A percentile compares a stretch with the other conserved stretches of the same genome.
phyloP scores from a whole-genome alignment of 768 basidiomycete species.

The Suillus discolor region DNA sequence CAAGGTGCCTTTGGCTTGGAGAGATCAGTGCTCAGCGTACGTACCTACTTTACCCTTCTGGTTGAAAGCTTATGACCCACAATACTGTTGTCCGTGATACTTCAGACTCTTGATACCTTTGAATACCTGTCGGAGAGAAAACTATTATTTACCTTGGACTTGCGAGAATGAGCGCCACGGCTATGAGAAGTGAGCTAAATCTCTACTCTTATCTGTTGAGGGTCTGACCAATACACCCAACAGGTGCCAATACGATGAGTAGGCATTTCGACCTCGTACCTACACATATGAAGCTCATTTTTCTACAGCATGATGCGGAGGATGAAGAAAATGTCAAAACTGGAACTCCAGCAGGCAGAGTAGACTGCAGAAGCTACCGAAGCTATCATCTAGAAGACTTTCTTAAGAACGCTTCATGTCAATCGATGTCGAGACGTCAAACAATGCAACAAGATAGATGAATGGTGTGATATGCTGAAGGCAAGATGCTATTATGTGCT shows the following conservation, averaged over 20 bases:
- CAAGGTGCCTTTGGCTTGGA: constrained; percentile 78
- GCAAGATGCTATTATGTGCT: constrained; percentile 4
- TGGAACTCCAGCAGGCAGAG: constrained; percentile 53
- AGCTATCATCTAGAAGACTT: constrained; percentile 4
- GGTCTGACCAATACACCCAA: constrained; percentile 1
- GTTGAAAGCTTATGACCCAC: constrained; percentile 12
- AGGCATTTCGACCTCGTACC: constrained; percentile 5
- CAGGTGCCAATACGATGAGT: constrained; percentile 97
- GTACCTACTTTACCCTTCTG: constrained; percentile 33
- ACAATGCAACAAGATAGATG: constrained; percentile 15
- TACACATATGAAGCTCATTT: constrained; percentile 6
- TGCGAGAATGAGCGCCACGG: constrained; percentile 86
- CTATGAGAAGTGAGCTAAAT: constrained; percentile 74
- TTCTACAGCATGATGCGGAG: constrained; percentile 74
- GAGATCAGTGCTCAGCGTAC: constrained; percentile 91
- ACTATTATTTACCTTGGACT: constrained; percentile 86
- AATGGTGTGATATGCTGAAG: constrained; percentile 10
- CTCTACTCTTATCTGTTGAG: background rate
- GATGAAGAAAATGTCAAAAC: constrained; percentile 82
- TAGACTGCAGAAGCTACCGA: constrained; percentile 32
- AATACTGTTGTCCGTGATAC: constrained; percentile 10
- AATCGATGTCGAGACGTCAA: background rate
- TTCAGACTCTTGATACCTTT: constrained; percentile 82
- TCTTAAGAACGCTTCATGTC: background rate
- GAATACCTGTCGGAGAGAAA: constrained; percentile 82